Conservation (phyloP, 2,329 filamentous ascomycete genomes). For the Penicillium brevicompactum region DNA sequence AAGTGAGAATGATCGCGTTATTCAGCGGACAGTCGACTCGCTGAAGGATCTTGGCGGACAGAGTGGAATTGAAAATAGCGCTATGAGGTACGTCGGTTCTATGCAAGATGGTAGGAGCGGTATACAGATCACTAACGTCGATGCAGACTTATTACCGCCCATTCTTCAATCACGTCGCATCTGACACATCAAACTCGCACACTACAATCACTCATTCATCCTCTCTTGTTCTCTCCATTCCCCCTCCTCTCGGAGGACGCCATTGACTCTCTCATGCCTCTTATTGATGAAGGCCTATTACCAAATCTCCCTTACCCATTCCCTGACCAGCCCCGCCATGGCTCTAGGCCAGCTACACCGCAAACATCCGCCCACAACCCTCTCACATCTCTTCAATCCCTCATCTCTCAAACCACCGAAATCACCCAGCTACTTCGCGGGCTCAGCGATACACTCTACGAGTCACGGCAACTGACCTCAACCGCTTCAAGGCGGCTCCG, state of each 20-base stretch:
- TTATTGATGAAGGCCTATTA: constrained; percentile 56
- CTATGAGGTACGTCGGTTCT: constrained; percentile 51
- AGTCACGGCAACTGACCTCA: constrained; percentile 85
- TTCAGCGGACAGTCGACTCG: constrained; percentile 54
- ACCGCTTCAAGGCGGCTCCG: constrained; percentile 78
- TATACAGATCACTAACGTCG: not conserved
- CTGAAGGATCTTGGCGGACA: constrained; percentile 58
- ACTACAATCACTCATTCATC: constrained; percentile 60
- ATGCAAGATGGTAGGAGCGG: not conserved
- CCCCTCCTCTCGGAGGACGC: constrained; percentile 55
- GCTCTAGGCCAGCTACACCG: constrained; percentile 33
- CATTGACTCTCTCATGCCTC: constrained; percentile 59
- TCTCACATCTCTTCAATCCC: constrained; percentile 66
- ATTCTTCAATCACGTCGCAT: constrained; percentile 61
- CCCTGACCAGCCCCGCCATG: constrained; percentile 30
- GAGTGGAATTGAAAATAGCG: constrained; percentile 58
- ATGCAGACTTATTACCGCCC: constrained; percentile 58
- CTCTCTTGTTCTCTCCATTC: constrained; percentile 60
- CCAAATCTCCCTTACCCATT: constrained; percentile 54
- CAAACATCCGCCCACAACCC: constrained; percentile 42
- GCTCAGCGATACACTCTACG: constrained; percentile 88
- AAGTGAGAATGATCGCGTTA: constrained; percentile 54
- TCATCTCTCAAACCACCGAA: constrained; percentile 72
- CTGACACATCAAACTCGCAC: constrained; percentile 63
- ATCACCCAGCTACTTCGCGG: constrained; percentile 80